A percentile compares a stretch with the other conserved stretches of the same genome.
Evolutionary conservation across 108 stramenopile genomes (phyloP).

Genomic region (Skeletonema costatum): DNA sequence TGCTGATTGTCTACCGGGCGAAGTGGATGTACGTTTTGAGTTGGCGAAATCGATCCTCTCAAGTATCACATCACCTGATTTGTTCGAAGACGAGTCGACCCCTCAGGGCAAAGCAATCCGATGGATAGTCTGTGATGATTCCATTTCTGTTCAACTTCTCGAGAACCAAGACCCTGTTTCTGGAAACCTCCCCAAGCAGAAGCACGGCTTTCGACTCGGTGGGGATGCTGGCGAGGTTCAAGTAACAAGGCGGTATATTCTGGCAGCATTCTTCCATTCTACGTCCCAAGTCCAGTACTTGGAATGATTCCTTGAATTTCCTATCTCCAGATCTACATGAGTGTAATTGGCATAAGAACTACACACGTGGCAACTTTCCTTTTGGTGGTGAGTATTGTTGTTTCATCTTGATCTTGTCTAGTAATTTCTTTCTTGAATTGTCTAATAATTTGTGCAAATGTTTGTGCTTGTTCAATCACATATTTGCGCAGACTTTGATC

Average conservation of each 20-base stretch:
- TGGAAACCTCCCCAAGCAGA: neutral
- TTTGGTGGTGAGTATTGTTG: neutral
- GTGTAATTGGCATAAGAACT: conserved; percentile 3
- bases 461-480: too few species aligned
- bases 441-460: too few species aligned
- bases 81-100: neutral
- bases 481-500: neutral
- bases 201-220: neutral
- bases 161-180: neutral
- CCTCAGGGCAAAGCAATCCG: conserved; percentile 8
- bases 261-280: neutral
- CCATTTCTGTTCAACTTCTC: neutral
- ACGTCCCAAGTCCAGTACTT: neutral
- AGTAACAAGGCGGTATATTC: neutral
- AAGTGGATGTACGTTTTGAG: neutral
- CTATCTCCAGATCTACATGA: neutral
- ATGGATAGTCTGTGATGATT: conserved; percentile 9
- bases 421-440: too few species aligned
- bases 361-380: neutral
- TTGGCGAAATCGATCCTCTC: neutral
- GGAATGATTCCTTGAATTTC: conserved; percentile 11
- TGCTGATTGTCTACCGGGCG: too few species aligned
- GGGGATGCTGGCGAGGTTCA: neutral
- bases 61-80: neutral
- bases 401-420: neutral